Base-by-base conservation (phyloP, 371 early-diverging fungal species). In the Mortierella sp. region DNA sequence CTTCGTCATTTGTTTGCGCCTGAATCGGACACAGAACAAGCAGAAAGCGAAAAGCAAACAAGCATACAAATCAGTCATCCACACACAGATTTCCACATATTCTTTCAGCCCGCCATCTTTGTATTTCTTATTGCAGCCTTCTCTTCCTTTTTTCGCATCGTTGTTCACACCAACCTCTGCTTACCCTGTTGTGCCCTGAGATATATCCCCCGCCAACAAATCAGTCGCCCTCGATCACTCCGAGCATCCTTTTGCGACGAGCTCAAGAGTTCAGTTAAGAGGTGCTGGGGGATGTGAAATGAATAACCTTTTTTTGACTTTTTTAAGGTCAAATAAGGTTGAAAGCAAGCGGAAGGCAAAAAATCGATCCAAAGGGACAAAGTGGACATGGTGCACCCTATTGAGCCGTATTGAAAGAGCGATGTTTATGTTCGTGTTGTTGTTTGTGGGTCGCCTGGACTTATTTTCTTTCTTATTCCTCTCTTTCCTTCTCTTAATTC, bases 171-270 rank as follows among this genome's bases (percentile, higher is more conserved):
- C 28, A 16, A 19, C 16, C 16, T 31, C 34, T 26, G 8, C 55
- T 13, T n/a, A 5, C 6, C 19, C 34, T 16, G 19, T 3, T 42
- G 21, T 10, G 42, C 9, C 24, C 4, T 68, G 65, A 34, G 65
- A 60, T 3, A 31, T 19, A 63, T 31, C 21, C 24, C 31, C 2
- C 21, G 14, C 24, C 34, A 24, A 19, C 65, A 63, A 21, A 31
- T 63, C 34, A 58, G 60, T 55, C 60, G 21, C 24, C 21, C 68
- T 68, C 63, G 63, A 63, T 63, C 63, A 63, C 63, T 63, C 63
- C 34, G 34, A 5, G 34, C 13, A 63, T 11, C 28, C 16, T 6
- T 16, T 28, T 14, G 16, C 11, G 28, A n/a, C 14, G 28, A 58
- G 63, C 16, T 31, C 31, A 6, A 60, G 6, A 31, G 63, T 34